phyloP scores from a whole-genome alignment of 1,284 basidiomycete species.

The Trichosporon coremiiforme region DNA sequence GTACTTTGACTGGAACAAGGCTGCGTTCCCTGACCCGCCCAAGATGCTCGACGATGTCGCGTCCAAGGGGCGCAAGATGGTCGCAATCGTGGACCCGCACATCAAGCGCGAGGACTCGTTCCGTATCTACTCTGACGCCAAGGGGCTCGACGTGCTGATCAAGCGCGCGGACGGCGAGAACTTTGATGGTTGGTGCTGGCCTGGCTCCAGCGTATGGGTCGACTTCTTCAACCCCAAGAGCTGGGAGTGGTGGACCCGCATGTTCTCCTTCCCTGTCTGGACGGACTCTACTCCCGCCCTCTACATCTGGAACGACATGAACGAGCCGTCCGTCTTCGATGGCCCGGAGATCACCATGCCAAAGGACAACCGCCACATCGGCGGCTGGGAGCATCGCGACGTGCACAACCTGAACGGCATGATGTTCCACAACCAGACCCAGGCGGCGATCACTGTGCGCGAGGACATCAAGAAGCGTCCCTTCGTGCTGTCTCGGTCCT shows the following conservation, averaged over 20 bases:
- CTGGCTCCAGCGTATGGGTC: slow-evolving; percentile 90
- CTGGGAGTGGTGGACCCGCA: slow-evolving; percentile 87
- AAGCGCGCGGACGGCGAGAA: slow-evolving; percentile 79
- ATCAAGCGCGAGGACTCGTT: slow-evolving; percentile 80
- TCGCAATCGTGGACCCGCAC: slow-evolving; percentile 96
- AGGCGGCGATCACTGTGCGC: slow-evolving; percentile 76
- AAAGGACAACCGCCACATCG: slow-evolving; percentile 87
- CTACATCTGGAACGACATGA: slow-evolving; percentile 99
- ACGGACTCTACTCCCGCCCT: slow-evolving; percentile 68
- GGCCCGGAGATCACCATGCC: slow-evolving; percentile 98
- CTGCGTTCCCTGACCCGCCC: slow-evolving; percentile 88
- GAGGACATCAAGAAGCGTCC: slow-evolving; percentile 76
- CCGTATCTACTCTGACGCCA: slow-evolving; percentile 82
- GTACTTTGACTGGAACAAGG: slow-evolving; percentile 96
- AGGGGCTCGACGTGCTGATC: slow-evolving; percentile 76
- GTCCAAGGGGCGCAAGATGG: slow-evolving; percentile 88
- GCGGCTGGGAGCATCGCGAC: slow-evolving; percentile 94
- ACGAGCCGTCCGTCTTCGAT: slow-evolving; percentile 98
- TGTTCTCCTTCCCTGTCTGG: slow-evolving; percentile 70
- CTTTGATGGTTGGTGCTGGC: slow-evolving; percentile 99
- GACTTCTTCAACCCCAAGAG: slow-evolving; percentile 92
- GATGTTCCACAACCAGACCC: slow-evolving; percentile 73
- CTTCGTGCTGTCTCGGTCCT: slow-evolving; percentile 92
- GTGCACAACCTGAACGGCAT: slow-evolving; percentile 61
- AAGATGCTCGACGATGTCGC: slow-evolving; percentile 90